Conservation (phyloP, 2,329 filamentous ascomycete genomes). For the Diaporthe amygdali region DNA sequence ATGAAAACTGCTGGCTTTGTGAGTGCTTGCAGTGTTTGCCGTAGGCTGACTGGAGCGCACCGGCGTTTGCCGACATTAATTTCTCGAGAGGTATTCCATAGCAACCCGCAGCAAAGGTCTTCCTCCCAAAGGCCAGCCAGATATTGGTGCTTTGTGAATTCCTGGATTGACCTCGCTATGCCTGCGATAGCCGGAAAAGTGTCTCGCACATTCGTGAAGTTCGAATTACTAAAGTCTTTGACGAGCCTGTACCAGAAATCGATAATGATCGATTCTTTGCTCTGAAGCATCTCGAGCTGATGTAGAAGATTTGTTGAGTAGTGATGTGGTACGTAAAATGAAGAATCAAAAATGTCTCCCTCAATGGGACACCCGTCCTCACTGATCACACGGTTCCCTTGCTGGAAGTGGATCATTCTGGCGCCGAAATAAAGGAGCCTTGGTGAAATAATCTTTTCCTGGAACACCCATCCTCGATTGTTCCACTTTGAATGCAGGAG, state of each 20-base stretch:
- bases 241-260: neutral
- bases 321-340: no score
- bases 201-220: neutral
- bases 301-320: neutral
- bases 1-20: neutral
- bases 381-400: neutral
- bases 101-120: neutral
- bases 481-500: neutral
- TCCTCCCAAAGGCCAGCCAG: neutral
- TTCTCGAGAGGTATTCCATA: neutral
- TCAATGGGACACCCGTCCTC: neutral
- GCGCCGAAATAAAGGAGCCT: neutral
- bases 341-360: neutral
- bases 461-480: neutral
- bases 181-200: neutral
- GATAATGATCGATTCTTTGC: neutral
- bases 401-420: neutral
- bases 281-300: neutral
- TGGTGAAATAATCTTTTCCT: neutral
- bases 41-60: neutral
- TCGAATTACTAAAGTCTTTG: neutral
- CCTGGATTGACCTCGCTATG: neutral
- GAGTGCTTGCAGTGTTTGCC: neutral
- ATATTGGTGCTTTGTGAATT: neutral
- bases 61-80: fast-evolving